Percentiles rank a stretch among this genome's conserved stretches.
These are phyloP conservation scores for Saprolegnia diclina DNA, from an alignment of 352 stramenopile species.

Conservation along the genomic window DNA sequence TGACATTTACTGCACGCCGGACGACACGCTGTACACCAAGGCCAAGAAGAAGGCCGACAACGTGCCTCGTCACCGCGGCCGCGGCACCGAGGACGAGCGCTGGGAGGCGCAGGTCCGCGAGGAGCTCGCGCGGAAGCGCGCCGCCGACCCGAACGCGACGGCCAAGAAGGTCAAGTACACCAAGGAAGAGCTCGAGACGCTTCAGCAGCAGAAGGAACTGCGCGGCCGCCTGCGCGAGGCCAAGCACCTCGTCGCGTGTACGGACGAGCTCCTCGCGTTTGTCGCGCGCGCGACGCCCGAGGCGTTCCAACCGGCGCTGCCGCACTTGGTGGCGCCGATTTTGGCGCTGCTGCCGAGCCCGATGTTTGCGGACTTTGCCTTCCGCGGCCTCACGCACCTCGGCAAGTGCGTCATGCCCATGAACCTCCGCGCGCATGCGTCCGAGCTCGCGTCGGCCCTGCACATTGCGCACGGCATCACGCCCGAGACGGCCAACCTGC, in stretches of 20 bases:
- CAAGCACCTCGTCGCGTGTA: constrained; percentile 36
- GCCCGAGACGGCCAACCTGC: constrained; percentile 35
- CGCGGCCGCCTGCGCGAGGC: constrained; percentile 47
- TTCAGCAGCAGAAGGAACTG: constrained; percentile 55
- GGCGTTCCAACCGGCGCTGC: constrained; percentile 67
- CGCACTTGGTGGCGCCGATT: constrained; percentile 51
- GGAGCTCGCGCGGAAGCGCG: constrained; percentile 58
- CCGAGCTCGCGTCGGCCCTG: constrained; percentile 55
- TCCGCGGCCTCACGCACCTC: constrained; percentile 39
- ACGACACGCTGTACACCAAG: constrained; percentile 65
- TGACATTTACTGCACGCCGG: constrained; percentile 50
- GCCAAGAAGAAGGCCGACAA: constrained; percentile 40
- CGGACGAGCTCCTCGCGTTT: constrained; percentile 62
- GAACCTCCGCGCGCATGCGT: constrained; percentile 56
- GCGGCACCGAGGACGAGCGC: constrained; percentile 72
- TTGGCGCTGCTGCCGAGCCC: constrained; percentile 48
- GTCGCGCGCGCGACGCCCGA: constrained; percentile 47
- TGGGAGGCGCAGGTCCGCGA: constrained; percentile 82
- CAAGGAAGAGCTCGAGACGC: constrained; percentile 44
- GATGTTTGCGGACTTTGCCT: constrained; percentile 47
- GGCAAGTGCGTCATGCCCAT: constrained; percentile 55
- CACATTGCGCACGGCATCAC: constrained; percentile 40
- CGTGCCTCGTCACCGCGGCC: constrained; percentile 33
- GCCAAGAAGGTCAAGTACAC: constrained; percentile 39
- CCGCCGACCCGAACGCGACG: not conserved